Conservation (phyloP, 129 eudicot genomes). For the Escallonia herrerae region DNA sequence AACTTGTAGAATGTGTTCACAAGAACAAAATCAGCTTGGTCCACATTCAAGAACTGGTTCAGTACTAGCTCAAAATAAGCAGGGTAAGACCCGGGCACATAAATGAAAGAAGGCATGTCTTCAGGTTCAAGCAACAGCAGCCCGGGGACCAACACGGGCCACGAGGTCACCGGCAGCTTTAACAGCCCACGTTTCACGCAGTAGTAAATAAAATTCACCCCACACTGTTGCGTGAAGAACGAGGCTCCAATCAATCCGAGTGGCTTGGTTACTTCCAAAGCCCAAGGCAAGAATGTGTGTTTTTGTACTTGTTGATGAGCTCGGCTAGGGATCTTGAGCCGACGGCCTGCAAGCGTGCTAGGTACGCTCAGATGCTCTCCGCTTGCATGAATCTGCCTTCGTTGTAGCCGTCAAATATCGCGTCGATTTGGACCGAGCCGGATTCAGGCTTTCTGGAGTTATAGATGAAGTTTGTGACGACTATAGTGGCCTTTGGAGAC, state of each 20-base stretch:
- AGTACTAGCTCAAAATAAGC: conserved; percentile 57
- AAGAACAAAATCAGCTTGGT: conserved; percentile 65
- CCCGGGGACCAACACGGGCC: conserved; percentile 50
- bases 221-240: conserved; percentile 68
- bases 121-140: conserved; percentile 36
- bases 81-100: conserved; percentile 58
- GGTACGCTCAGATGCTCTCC: conserved; percentile 27
- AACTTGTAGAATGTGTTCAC: conserved; percentile 58
- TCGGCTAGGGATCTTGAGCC: conserved; percentile 48
- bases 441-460: conserved; percentile 32
- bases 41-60: conserved; percentile 50
- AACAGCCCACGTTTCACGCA: conserved; percentile 31
- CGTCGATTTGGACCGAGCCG: conserved; percentile 26
- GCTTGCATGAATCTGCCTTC: conserved; percentile 42
- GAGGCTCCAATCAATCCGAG: conserved; percentile 36
- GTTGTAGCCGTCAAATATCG: conserved; percentile 69
- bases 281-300: conserved; percentile 60
- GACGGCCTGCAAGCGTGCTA: conserved; percentile 24
- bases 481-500: conserved; percentile 68
- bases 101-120: conserved; percentile 63
- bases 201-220: conserved; percentile 42
- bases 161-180: conserved; percentile 30
- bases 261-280: conserved; percentile 47
- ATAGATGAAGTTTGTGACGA: conserved; percentile 59
- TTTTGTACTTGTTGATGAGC: conserved; percentile 32